These are phyloP conservation scores for Daldinia decipiens DNA, from an alignment of 495 filamentous ascomycete genomes.

Conservation along the genomic window DNA sequence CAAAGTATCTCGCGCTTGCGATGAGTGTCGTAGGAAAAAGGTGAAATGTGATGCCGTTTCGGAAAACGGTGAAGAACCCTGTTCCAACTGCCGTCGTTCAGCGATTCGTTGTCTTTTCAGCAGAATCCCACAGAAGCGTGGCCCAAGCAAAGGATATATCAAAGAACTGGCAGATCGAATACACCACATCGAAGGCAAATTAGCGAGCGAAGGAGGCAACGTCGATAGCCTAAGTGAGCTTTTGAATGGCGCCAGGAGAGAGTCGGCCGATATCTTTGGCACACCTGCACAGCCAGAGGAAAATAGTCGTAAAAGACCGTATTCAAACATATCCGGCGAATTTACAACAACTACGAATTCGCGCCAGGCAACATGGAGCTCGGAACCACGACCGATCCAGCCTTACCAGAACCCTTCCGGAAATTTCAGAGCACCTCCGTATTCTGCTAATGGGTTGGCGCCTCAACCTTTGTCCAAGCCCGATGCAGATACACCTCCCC, in stretches of 20 bases:
- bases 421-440: conserved; percentile 41
- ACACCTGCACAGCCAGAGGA: conserved; percentile 51
- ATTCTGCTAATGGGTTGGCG: conserved; percentile 57
- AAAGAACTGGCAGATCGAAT: conserved; percentile 94
- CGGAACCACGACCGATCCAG: conserved; percentile 55
- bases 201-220: conserved; percentile 48
- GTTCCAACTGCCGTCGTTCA: conserved; percentile 85
- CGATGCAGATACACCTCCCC: conserved; percentile 43
- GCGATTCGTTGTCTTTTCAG: conserved; percentile 85
- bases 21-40: conserved; percentile 96
- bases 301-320: conserved; percentile 55
- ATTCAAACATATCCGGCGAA: conserved; percentile 57
- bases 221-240: conserved; percentile 46
- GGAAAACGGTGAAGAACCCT: conserved; percentile 80
- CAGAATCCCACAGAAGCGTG: conserved; percentile 92
- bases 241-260: conserved; percentile 46
- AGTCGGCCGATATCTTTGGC: conserved; percentile 52
- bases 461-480: conserved; percentile 48
- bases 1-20: conserved; percentile 93
- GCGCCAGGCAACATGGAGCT: conserved; percentile 48
- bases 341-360: conserved; percentile 49
- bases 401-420: conserved; percentile 50
- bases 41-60: conserved; percentile 91
- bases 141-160: conserved; percentile 97
- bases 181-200: conserved; percentile 78